These are phyloP conservation scores for Cystobasidium sp. DNA, from an alignment of 1,284 basidiomycete species.

Conservation along the genomic window DNA sequence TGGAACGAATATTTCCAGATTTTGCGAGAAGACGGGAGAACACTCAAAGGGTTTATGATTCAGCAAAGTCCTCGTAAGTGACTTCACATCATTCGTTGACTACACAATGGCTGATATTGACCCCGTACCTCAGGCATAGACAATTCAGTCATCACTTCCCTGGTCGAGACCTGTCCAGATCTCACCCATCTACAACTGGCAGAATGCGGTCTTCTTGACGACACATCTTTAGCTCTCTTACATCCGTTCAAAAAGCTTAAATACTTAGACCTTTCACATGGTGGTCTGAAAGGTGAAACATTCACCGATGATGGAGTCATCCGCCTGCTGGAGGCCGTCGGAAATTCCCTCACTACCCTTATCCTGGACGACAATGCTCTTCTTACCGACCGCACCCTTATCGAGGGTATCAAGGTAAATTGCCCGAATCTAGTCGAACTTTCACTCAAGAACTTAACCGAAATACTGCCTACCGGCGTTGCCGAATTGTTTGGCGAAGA, in stretches of 20 bases:
- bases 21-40: constrained; percentile 59
- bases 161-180: constrained; percentile 68
- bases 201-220: constrained; percentile 75
- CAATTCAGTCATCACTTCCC: constrained; percentile 67
- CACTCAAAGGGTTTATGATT: constrained; percentile 74
- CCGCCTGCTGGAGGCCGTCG: constrained; percentile 64
- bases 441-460: constrained; percentile 64
- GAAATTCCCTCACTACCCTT: constrained; percentile 63
- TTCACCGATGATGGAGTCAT: constrained; percentile 67
- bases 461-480: constrained; percentile 72
- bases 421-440: constrained; percentile 66
- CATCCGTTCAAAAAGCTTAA: constrained; percentile 62
- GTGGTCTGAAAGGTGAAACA: constrained; percentile 59
- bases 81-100: too few relatives aligned
- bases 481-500: constrained; percentile 66
- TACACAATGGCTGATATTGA: neutral
- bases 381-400: constrained; percentile 43
- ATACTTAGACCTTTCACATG: constrained; percentile 66
- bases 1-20: constrained; percentile 78
- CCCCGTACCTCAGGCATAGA: constrained; percentile 66
- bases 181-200: constrained; percentile 75
- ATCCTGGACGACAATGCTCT: constrained; percentile 51
- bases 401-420: constrained; percentile 66
- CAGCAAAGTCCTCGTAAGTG: constrained; percentile 48
- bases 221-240: constrained; percentile 67